These are phyloP conservation scores for Boletus rubescentipes DNA, from an alignment of 768 basidiomycete species.

Conservation along the genomic window DNA sequence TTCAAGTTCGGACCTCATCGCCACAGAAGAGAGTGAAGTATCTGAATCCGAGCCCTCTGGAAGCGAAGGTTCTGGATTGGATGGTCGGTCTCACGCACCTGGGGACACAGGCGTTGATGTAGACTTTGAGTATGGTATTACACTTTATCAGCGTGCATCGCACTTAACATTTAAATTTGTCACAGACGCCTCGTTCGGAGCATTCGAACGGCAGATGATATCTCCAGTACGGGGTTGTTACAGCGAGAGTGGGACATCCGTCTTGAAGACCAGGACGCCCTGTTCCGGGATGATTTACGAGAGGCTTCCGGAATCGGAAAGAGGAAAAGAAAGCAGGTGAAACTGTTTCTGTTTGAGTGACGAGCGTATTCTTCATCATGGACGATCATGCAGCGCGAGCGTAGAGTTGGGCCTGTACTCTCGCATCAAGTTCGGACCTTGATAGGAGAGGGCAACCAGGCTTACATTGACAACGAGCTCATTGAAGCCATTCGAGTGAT, in stretches of 20 bases:
- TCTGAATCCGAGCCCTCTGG: constrained; percentile 12
- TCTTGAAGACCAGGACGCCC: constrained; percentile 58
- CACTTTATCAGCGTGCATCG: no score
- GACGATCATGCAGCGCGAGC: constrained; percentile 8
- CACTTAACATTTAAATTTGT: neutral
- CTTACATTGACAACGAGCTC: constrained; percentile 72
- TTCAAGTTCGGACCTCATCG: constrained; percentile 7
- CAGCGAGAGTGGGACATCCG: constrained; percentile 10
- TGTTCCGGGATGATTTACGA: constrained; percentile 67
- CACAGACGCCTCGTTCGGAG: constrained; percentile 3
- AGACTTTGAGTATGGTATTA: constrained; percentile 20
- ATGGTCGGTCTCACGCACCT: neutral
- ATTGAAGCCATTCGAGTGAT: constrained; percentile 73
- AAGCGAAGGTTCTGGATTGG: constrained; percentile 5
- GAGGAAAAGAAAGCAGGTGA: constrained; percentile 46
- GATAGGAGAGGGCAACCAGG: constrained; percentile 85
- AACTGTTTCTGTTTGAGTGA: neutral
- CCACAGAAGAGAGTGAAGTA: constrained; percentile 1
- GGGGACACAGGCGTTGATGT: constrained; percentile 17
- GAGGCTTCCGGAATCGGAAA: constrained; percentile 68
- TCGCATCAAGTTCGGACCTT: constrained; percentile 18
- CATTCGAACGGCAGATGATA: constrained; percentile 6
- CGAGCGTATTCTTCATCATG: neutral
- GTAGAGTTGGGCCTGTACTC: constrained; percentile 13
- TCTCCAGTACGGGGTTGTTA: constrained; percentile 14